These are phyloP conservation scores for Trichosporon ovoides DNA, from an alignment of 1,284 basidiomycete species.

Conservation along the genomic window DNA sequence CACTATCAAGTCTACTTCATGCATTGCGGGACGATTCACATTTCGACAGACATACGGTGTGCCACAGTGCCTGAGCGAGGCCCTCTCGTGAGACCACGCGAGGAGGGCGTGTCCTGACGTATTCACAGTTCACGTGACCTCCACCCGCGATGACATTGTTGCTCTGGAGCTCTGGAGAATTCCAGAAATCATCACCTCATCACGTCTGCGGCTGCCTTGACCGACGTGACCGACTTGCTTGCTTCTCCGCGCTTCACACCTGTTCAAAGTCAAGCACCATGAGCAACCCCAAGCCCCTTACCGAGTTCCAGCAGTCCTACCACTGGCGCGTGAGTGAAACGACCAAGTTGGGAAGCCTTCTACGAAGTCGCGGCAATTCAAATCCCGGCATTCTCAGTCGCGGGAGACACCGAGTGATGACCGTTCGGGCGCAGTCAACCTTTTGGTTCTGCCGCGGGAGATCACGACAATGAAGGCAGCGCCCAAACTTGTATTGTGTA, in stretches of 20 bases:
- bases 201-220: not conserved
- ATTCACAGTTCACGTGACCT: not conserved
- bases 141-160: not conserved
- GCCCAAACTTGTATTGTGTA: no score
- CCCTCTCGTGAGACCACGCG: not conserved
- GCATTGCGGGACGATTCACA: no score
- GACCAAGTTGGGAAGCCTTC: not conserved
- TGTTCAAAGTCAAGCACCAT: not conserved
- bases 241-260: not conserved
- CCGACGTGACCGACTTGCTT: not conserved
- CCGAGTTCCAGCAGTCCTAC: constrained; percentile 45
- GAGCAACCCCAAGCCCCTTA: constrained; percentile 35
- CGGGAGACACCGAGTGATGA: no score
- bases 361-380: not conserved
- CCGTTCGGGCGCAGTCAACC: no score
- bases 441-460: no score
- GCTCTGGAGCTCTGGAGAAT: constrained; percentile 5
- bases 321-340: constrained; percentile 45
- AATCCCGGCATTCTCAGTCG: no score
- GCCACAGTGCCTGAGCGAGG: not conserved
- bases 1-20: not conserved
- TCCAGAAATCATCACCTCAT: constrained; percentile 3
- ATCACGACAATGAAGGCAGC: not conserved
- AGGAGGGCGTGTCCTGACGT: not conserved
- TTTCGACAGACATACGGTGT: not conserved